Conservation (phyloP, 805 yeast genomes). For the Torulaspora delbrueckii region DNA sequence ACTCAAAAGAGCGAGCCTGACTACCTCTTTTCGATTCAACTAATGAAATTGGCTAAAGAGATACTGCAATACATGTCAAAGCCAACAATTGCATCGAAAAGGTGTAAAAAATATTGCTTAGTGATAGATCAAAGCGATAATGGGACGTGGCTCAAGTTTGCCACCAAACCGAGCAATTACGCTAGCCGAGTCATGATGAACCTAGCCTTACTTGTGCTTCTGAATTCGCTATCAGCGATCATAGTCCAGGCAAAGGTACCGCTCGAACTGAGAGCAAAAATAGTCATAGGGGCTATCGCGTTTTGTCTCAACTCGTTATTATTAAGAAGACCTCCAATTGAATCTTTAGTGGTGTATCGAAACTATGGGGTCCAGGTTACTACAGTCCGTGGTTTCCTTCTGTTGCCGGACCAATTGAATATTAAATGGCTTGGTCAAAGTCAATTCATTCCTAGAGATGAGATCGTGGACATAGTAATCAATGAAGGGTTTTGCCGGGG, state of each 20-base stretch:
- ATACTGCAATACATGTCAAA: not conserved
- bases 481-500: constrained; percentile 68
- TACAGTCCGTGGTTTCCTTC: constrained; percentile 19
- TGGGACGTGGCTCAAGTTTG: constrained; percentile 12
- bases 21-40: not conserved
- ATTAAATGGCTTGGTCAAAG: constrained; percentile 7
- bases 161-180: constrained; percentile 13
- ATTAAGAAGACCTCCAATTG: constrained; percentile 21
- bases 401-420: constrained; percentile 23
- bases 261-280: not conserved
- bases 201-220: not conserved
- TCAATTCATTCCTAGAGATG: constrained; percentile 51
- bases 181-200: constrained; percentile 1
- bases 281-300: not conserved
- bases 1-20: not conserved
- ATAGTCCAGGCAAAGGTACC: not conserved
- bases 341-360: constrained; percentile 22
- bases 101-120: constrained; percentile 6
- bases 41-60: not conserved
- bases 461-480: constrained; percentile 59
- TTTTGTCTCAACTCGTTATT: constrained; percentile 2
- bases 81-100: not conserved
- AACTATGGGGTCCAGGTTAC: constrained; percentile 28
- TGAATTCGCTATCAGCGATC: not conserved
- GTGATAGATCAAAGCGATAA: constrained; percentile 7